Percentiles rank a stretch among this genome's conserved stretches.
Evolutionary conservation across 257 asterid genomes (phyloP).

Genomic region (Echites panduratus): DNA sequence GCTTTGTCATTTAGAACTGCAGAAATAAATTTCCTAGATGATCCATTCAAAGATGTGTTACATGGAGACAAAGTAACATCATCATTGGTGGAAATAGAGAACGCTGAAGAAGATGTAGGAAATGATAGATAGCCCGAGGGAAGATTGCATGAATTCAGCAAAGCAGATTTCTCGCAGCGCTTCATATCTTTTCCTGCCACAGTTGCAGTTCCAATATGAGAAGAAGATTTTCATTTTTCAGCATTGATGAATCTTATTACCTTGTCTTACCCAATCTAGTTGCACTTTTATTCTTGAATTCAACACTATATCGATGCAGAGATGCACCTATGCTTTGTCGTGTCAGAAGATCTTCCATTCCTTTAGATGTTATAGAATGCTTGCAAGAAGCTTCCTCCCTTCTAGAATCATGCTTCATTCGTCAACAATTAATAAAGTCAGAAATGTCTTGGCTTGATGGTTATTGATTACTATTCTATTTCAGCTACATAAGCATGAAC

Average conservation of each 20-base stretch:
- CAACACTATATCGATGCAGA: slow-evolving; percentile 5
- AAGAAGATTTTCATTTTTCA: background rate
- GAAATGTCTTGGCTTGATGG: background rate
- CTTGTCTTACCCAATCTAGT: slow-evolving; percentile 27
- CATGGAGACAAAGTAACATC: slow-evolving; percentile 1
- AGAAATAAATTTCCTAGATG: slow-evolving; percentile 16
- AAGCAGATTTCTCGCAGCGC: slow-evolving; percentile 21
- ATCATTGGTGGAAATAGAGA: slow-evolving; percentile 8
- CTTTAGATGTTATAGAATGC: slow-evolving; percentile 25
- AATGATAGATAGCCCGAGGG: slow-evolving; percentile 12
- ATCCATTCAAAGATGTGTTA: background rate
- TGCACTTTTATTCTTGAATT: slow-evolving; percentile 14
- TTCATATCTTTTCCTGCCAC: slow-evolving; percentile 26
- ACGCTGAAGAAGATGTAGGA: slow-evolving; percentile 11
- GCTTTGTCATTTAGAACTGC: slow-evolving; percentile 19
- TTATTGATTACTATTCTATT: background rate
- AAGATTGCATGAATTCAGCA: slow-evolving; percentile 7
- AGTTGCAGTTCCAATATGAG: background rate
- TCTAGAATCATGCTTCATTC: slow-evolving; percentile 19
- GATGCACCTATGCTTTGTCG: slow-evolving; percentile 19
- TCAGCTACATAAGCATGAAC: background rate
- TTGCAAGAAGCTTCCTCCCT: slow-evolving; percentile 21
- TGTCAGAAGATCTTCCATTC: slow-evolving; percentile 3
- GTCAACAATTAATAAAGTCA: background rate
- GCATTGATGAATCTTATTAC: background rate